phyloP scores from a whole-genome alignment of 768 basidiomycete species.

The Agrocybe praecox region DNA sequence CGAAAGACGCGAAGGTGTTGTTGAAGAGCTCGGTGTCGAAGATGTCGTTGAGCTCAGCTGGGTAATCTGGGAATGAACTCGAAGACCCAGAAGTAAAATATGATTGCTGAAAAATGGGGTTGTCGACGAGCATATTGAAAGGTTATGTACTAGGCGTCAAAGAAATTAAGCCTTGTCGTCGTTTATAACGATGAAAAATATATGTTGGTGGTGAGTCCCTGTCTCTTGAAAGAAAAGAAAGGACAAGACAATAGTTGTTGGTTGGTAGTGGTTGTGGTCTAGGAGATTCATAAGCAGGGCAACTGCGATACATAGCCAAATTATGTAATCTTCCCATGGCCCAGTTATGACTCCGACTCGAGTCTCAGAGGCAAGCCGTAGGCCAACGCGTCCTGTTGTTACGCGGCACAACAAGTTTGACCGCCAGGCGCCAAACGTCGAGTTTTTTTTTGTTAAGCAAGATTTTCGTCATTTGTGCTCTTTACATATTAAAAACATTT shows the following conservation, averaged over 20 bases:
- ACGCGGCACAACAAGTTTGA: no score
- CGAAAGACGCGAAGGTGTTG: slow-evolving; percentile 24
- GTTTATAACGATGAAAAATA: no score
- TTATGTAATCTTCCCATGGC: background rate
- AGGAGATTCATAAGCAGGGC: background rate
- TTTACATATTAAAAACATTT: no score
- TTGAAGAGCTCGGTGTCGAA: slow-evolving; percentile 66
- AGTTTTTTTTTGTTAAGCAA: no score
- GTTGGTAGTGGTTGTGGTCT: background rate
- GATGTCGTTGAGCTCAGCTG: slow-evolving; percentile 57
- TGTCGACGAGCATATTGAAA: slow-evolving; percentile 23
- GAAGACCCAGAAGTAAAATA: slow-evolving; percentile 19
- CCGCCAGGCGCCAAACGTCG: no score
- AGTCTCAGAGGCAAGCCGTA: no score
- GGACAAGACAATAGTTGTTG: background rate
- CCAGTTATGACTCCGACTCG: background rate
- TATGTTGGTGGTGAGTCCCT: background rate
- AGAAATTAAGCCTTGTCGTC: no score
- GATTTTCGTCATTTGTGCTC: no score
- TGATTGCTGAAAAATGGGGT: slow-evolving; percentile 20
- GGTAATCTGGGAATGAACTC: slow-evolving; percentile 15
- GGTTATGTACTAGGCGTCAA: background rate
- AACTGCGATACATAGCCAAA: background rate
- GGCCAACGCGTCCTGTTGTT: no score
- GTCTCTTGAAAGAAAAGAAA: background rate